Base-by-base conservation (phyloP, 345 rosid species). In the Lepidium didymum region DNA sequence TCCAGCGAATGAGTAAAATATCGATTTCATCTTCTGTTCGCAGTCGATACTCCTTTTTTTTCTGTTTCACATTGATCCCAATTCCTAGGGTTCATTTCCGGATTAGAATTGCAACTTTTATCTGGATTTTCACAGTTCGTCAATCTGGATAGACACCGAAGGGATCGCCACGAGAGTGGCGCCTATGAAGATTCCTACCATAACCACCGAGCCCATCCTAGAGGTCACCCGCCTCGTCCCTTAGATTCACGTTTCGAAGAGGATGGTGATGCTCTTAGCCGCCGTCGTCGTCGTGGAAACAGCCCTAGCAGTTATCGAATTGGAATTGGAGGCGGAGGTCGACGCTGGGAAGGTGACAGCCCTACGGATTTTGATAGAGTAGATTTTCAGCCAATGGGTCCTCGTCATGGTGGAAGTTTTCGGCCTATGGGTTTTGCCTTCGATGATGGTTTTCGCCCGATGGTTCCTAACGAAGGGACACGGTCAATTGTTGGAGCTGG, bases 131-230 rank as follows among this genome's bases (percentile, higher is more conserved):
- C 34, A 16, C 37, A 62, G 1, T 37, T 56, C 21, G 56, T 56
- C 75, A 78, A 80, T 76, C 72, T 94, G 99, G 97, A 94, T 72
- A 91, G 90, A 73, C 84, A 85, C 80, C 63, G 90, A 73, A 85
- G 79, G 38, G 89, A 85, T 70, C 94, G 88, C 78, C 86, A 84
- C 79, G 80, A 73, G 36, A 53, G 54, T 79, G 68, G 51, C 64
- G 52, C 2, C 61, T 59, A 64, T 64, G 83, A 79, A n/a, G 83
- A 79, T 59, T 76, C 81, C 7, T 69, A 80, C 72, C 77, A 64
- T 67, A 74, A 47, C 55, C 74, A 63, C 74, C 70, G 70, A 46
- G 54, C 70, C 43, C 78, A 67, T 25, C 70, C 80, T 15, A 75
- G 85, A 72, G 81, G 79, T 1, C 33, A 5, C 1, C 82, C 90